These are phyloP conservation scores for Bruguiera parviflora DNA, from an alignment of 345 rosid species.

Conservation along the genomic window DNA sequence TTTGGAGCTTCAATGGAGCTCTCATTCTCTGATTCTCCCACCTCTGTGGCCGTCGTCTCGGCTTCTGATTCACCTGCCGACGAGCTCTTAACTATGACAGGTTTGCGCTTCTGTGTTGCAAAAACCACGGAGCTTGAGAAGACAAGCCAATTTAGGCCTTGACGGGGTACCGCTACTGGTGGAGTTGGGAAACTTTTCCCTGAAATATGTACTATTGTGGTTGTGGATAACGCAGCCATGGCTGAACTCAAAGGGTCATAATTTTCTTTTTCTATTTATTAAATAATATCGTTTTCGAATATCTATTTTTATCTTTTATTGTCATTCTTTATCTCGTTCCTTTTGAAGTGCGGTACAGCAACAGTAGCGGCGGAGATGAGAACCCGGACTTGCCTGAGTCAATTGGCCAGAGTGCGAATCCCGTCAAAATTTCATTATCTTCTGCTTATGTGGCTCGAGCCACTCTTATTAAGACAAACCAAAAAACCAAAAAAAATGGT, in stretches of 20 bases:
- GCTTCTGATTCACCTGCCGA: conserved; percentile 24
- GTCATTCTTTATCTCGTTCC: neutral
- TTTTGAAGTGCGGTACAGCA: neutral
- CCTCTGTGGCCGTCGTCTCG: no score
- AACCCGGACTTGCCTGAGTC: no score
- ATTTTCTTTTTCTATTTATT: no score
- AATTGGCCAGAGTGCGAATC: no score
- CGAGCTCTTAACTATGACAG: conserved; percentile 25
- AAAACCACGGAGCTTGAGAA: conserved; percentile 13
- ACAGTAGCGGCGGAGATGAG: no score
- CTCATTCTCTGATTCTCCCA: conserved; percentile 31
- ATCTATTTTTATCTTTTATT: neutral
- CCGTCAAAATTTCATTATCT: no score
- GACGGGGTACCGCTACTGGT: neutral
- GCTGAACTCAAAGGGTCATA: neutral
- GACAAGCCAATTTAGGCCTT: neutral
- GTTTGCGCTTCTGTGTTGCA: conserved; percentile 14
- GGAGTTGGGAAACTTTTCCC: neutral
- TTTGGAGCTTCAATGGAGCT: conserved; percentile 53
- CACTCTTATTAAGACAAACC: no score
- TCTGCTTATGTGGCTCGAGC: no score
- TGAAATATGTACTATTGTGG: conserved; percentile 22
- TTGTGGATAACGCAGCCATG: conserved; percentile 35
- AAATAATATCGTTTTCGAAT: no score
- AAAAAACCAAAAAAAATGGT: no score